These are phyloP conservation scores for Nectriaceae sp. DNA, from an alignment of 2,329 filamentous ascomycete species.

Conservation along the genomic window DNA sequence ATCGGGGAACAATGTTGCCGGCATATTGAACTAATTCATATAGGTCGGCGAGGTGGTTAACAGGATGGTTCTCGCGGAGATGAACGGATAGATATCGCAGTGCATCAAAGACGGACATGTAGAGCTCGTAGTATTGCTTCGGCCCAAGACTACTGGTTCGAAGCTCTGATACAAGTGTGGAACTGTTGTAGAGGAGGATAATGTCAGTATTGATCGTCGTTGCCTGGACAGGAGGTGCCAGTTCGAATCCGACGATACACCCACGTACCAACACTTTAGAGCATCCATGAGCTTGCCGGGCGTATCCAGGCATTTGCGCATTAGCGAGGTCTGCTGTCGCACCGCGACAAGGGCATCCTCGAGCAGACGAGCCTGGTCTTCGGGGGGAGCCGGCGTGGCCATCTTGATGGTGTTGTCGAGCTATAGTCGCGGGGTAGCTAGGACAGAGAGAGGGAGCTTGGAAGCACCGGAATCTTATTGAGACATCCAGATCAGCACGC, in stretches of 20 bases:
- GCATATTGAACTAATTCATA: constrained; percentile 98
- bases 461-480: constrained; percentile 23
- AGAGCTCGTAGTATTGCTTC: constrained; percentile 99
- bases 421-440: constrained; percentile 36
- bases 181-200: constrained; percentile 57
- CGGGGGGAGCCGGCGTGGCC: constrained; percentile 63
- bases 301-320: constrained; percentile 97
- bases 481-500: constrained; percentile 25
- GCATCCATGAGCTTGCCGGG: constrained; percentile 99
- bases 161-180: constrained; percentile 96
- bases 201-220: constrained; percentile 5
- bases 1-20: constrained; percentile 92
- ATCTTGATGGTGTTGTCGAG: constrained; percentile 37
- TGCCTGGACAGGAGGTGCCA: not conserved
- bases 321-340: constrained; percentile 92
- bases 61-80: constrained; percentile 93
- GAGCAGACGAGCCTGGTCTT: constrained; percentile 88
- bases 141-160: constrained; percentile 96
- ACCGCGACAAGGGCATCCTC: constrained; percentile 97
- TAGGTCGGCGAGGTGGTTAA: constrained; percentile 95
- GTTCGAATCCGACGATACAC: not conserved
- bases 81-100: constrained; percentile 95
- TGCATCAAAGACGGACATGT: constrained; percentile 99
- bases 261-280: constrained; percentile 92
- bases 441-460: constrained; percentile 17